Percentiles rank a stretch among this genome's conserved stretches.
Conservation (phyloP, 441 rosid genomes). For the Arabidopsis lyrata region DNA sequence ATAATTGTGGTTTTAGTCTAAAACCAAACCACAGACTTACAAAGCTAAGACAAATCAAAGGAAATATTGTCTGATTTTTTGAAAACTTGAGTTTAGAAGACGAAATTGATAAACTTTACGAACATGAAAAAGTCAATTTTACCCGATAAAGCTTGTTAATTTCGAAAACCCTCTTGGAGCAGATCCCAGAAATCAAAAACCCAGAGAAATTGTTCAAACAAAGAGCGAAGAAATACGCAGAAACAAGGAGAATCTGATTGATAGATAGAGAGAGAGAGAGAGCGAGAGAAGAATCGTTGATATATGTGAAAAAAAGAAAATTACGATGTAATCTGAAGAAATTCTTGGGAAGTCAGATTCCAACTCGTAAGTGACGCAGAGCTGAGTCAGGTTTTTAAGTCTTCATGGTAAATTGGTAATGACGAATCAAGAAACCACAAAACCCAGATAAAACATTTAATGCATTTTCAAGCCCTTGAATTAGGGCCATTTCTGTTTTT, state of each 20-base stretch:
- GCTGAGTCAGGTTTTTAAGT: conserved; percentile 37
- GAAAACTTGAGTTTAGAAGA: not conserved
- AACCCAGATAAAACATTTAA: not conserved
- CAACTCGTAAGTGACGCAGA: conserved; percentile 36
- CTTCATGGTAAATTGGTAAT: conserved; percentile 7
- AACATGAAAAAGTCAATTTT: conserved; percentile 13
- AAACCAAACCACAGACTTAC: not conserved
- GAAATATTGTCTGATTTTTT: not conserved
- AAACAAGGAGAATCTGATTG: conserved; percentile 20
- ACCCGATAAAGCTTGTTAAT: conserved; percentile 1
- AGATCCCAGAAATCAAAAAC: conserved; percentile 29
- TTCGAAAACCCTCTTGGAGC: conserved; percentile 6
- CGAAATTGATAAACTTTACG: conserved; percentile 3
- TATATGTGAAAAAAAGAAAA: not conserved
- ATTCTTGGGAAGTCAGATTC: conserved; percentile 26
- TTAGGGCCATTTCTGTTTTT: not conserved
- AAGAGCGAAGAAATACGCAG: conserved; percentile 10
- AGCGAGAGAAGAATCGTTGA: conserved; percentile 22
- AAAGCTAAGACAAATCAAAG: conserved; percentile 3
- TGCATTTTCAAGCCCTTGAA: not conserved
- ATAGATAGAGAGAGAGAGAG: not conserved
- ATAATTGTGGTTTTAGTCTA: conserved; percentile 3
- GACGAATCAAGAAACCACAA: not conserved
- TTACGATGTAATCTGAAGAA: conserved; percentile 25
- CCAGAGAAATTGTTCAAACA: not conserved